Evolutionary conservation across 2,329 filamentous ascomycete genomes (phyloP).

Genomic region (Exophiala calicioides): DNA sequence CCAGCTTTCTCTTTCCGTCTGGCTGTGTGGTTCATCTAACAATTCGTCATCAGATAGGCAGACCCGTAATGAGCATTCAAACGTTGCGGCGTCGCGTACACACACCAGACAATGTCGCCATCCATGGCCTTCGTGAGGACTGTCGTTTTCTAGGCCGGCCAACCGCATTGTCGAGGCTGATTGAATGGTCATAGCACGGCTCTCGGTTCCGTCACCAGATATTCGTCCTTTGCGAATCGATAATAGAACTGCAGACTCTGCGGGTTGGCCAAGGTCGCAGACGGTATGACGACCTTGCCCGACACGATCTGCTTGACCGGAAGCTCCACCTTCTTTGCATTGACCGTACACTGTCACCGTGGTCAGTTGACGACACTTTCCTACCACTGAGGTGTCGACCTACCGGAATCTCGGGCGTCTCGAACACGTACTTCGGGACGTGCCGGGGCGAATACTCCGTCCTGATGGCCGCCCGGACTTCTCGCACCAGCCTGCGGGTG

Average conservation of each 20-base stretch:
- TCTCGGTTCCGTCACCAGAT: slow-evolving; percentile 35
- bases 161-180: no score
- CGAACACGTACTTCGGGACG: slow-evolving; percentile 76
- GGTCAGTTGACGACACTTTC: no score
- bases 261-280: slow-evolving; percentile 75
- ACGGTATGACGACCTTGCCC: slow-evolving; percentile 70
- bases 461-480: slow-evolving; percentile 66
- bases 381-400: slow-evolving; percentile 14
- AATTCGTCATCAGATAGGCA: no score
- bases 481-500: slow-evolving; percentile 55
- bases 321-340: slow-evolving; percentile 81
- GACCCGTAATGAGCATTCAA: no score
- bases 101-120: no score
- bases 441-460: slow-evolving; percentile 70
- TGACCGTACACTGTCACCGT: slow-evolving; percentile 72
- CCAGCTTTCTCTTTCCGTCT: no score
- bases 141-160: no score
- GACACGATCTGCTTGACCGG: slow-evolving; percentile 83
- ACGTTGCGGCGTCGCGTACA: no score
- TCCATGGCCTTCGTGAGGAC: no score
- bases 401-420: slow-evolving; percentile 78
- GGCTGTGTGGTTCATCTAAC: no score
- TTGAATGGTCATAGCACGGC: slow-evolving; percentile 19
- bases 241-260: slow-evolving; percentile 75
- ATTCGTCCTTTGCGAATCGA: slow-evolving; percentile 71